Evolutionary conservation across 345 rosid species (phyloP).

Genomic region (Populus deltoides): DNA sequence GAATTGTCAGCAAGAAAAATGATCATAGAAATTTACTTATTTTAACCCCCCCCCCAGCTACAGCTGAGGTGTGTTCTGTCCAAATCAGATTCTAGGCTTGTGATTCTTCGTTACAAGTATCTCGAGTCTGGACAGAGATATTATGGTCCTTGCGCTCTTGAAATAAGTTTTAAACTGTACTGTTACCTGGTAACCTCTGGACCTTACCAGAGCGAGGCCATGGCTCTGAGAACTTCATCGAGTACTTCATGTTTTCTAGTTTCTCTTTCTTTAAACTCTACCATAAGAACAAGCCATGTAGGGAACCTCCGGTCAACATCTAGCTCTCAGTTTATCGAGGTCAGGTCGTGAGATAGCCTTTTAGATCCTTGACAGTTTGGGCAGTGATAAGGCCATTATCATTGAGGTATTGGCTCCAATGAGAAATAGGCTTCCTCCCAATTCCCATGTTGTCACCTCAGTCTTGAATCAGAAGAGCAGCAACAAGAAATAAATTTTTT

Average conservation of each 20-base stretch:
- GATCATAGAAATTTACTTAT: too few species aligned
- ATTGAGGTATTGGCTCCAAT: too few species aligned
- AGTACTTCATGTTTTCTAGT: neutral
- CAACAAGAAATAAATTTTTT: too few species aligned
- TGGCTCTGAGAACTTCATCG: neutral
- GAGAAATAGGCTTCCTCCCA: too few species aligned
- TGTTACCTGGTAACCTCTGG: neutral
- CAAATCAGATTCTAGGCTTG: neutral
- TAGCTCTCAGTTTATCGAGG: neutral
- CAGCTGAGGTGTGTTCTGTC: neutral
- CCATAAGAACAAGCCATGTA: neutral
- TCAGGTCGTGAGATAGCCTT: neutral
- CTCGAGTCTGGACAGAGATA: neutral
- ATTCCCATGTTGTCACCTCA: too few species aligned
- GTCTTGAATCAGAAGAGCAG: too few species aligned
- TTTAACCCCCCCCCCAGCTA: too few species aligned
- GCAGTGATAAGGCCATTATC: too few species aligned
- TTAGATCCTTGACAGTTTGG: neutral
- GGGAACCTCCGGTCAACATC: neutral
- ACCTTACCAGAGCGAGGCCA: neutral
- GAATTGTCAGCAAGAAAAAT: too few species aligned
- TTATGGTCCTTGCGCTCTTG: neutral
- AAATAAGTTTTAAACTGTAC: neutral
- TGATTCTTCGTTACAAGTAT: neutral
- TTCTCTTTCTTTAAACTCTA: neutral